Evolutionary conservation across 495 filamentous ascomycete species (phyloP).

Genomic region (Durotheca rogersii): DNA sequence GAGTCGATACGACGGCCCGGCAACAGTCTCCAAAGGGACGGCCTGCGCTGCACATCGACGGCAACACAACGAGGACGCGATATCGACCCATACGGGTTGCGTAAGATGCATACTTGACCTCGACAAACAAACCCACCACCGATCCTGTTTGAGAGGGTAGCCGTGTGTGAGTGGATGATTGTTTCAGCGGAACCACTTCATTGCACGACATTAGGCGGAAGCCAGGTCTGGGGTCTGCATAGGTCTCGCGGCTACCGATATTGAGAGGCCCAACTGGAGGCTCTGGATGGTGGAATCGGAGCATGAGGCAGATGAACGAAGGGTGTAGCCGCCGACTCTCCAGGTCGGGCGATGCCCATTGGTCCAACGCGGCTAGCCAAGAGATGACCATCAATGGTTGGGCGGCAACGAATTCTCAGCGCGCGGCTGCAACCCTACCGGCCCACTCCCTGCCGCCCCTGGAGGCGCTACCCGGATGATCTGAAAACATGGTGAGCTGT

Average conservation of each 20-base stretch:
- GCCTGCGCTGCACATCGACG: too few species aligned
- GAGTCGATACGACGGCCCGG: slow-evolving; percentile 17
- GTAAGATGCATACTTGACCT: slow-evolving; percentile 3
- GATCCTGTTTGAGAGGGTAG: too few species aligned
- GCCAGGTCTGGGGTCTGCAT: slow-evolving; percentile 17
- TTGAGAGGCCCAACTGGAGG: slow-evolving; percentile 24
- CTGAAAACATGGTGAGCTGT: too few species aligned
- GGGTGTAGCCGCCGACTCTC: slow-evolving; percentile 33
- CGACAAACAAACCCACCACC: slow-evolving; percentile 8
- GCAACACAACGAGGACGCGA: slow-evolving; percentile 2
- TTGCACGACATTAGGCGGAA: slow-evolving; percentile 18
- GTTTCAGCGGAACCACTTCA: not conserved
- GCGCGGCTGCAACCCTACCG: slow-evolving; percentile 34
- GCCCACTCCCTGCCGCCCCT: slow-evolving; percentile 21
- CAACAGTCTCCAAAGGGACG: too few species aligned
- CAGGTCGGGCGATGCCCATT: slow-evolving; percentile 16
- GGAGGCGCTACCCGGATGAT: too few species aligned
- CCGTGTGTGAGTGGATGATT: too few species aligned
- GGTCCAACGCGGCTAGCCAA: slow-evolving; percentile 7
- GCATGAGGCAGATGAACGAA: slow-evolving; percentile 31
- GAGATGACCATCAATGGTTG: slow-evolving; percentile 22
- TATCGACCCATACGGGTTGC: slow-evolving; percentile 3
- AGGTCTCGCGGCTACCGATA: slow-evolving; percentile 29
- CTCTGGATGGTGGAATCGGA: slow-evolving; percentile 31
- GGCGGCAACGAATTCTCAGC: slow-evolving; percentile 30